Conservation (phyloP, 495 filamentous ascomycete species). For the Xylaria palmicola region DNA sequence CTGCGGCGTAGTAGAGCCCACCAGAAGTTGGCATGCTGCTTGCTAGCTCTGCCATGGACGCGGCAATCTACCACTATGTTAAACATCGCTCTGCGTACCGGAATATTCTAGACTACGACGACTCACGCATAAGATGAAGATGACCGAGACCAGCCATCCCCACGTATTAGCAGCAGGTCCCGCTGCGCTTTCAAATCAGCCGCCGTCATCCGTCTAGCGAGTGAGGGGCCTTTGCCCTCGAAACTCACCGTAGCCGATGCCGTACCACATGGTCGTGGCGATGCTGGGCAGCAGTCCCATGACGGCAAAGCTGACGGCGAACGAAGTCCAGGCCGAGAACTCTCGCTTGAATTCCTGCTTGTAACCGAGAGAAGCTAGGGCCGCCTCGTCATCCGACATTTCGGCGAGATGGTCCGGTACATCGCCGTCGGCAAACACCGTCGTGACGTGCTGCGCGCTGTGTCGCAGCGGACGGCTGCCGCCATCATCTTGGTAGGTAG, state of each 20-base stretch:
- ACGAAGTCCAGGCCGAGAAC: slow-evolving; percentile 80
- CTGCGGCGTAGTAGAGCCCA: slow-evolving; percentile 76
- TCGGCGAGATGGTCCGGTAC: slow-evolving; percentile 46
- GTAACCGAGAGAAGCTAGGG: slow-evolving; percentile 69
- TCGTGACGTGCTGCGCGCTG: slow-evolving; percentile 61
- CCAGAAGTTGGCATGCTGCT: slow-evolving; percentile 53
- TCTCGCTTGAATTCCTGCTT: slow-evolving; percentile 82
- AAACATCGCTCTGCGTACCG: slow-evolving; percentile 50
- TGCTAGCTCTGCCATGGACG: slow-evolving; percentile 28
- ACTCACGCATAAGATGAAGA: slow-evolving; percentile 71
- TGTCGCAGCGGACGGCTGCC: neutral
- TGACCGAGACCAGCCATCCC: slow-evolving; percentile 76
- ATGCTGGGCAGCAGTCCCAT: slow-evolving; percentile 73
- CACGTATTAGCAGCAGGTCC: slow-evolving; percentile 80
- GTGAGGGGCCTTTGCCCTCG: too few species aligned
- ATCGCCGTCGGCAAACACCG: slow-evolving; percentile 64
- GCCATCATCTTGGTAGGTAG: neutral
- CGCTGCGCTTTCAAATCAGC: slow-evolving; percentile 31
- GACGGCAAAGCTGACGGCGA: slow-evolving; percentile 76
- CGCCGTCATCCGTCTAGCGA: neutral
- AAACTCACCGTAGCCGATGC: slow-evolving; percentile 66
- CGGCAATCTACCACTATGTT: slow-evolving; percentile 11
- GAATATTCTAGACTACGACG: slow-evolving; percentile 37
- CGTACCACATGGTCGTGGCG: slow-evolving; percentile 73
- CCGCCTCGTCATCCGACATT: slow-evolving; percentile 61